Evolutionary conservation across 73 alveolate genomes (phyloP).

Genomic region (Paramecium tetraurelia): DNA sequence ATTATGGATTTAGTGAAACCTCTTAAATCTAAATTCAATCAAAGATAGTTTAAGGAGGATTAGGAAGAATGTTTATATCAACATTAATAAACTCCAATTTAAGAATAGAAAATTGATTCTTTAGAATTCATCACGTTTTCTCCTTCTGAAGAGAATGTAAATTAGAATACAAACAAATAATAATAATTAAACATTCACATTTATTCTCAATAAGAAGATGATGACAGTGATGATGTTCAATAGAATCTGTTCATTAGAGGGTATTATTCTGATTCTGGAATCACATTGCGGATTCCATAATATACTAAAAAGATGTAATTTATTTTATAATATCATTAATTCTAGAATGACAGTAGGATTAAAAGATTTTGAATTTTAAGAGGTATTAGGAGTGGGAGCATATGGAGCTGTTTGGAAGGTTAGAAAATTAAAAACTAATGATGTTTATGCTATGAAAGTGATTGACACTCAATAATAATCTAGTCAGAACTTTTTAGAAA

Average conservation of each 20-base stretch:
- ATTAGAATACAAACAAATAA: not conserved
- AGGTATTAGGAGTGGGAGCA: conserved; percentile 83
- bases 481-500: conserved; percentile 69
- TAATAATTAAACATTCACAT: not conserved
- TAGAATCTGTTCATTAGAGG: not conserved
- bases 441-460: conserved; percentile 87
- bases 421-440: conserved; percentile 81
- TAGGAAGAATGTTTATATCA: not conserved
- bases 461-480: conserved; percentile 78
- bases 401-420: conserved; percentile 87
- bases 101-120: not conserved
- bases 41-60: not conserved
- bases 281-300: not conserved
- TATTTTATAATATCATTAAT: not conserved
- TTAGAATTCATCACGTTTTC: not conserved
- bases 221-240: not conserved
- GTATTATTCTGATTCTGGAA: conserved; percentile 19
- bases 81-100: not conserved
- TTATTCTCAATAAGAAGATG: not conserved
- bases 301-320: not conserved
- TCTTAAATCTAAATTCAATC: not conserved
- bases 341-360: conserved; percentile 26
- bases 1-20: conserved; percentile 8
- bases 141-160: not conserved
- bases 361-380: conserved; percentile 72